Evolutionary conservation across 306 rosid genomes (phyloP), one percentile per base, ranked within the genome.

Genomic region (Hippophae gyantsensis): DNA sequence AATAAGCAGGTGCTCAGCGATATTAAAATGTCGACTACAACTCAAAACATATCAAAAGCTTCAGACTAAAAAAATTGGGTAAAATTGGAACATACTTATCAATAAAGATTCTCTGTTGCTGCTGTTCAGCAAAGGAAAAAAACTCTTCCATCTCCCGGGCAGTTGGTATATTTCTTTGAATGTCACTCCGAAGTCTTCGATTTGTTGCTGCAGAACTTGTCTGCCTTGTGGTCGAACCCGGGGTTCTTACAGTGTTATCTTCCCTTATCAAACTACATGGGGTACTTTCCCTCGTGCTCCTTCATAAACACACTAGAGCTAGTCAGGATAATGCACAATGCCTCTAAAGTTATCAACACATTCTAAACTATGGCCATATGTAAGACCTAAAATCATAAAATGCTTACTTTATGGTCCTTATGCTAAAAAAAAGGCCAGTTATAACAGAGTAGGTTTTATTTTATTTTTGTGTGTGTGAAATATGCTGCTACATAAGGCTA

Each of bases 141-240:
- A 92, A 87, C 82, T 92, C 96, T 13, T 92, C 96, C 66, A 92
- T 76, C 63, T 92, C 98, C 25, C 51, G 61, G 18, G 87, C 69
- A 0, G 87, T 69, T 65, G 98, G 96, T 62, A 85, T 76, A 43
- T 50, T 76, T 71, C 82, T 90, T 44, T 60, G 86, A 10, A 62
- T 43, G 60, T 69, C 74, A 54, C 67, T 75, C 63, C 66, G 65
- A 40, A 27, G 53, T 48, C 64, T 75, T 26, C 11, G 81, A 64
- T 59, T 57, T 10, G 48, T 51, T 58, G 65, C 26, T 13, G 32
- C 23, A 25, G 62, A 62, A 6, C 64, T 68, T 54, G 75, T 69
- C 70, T 56, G 81, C 76, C 79, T 80, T 49, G 94, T 78, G 67
- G 86, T 73, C 41, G 95, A 86, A 74, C 86, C 76, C 27, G 86